Percentiles rank a stretch among this genome's conserved stretches.
phyloP scores from a whole-genome alignment of 768 basidiomycete genomes.

The Calvatia gigantea region DNA sequence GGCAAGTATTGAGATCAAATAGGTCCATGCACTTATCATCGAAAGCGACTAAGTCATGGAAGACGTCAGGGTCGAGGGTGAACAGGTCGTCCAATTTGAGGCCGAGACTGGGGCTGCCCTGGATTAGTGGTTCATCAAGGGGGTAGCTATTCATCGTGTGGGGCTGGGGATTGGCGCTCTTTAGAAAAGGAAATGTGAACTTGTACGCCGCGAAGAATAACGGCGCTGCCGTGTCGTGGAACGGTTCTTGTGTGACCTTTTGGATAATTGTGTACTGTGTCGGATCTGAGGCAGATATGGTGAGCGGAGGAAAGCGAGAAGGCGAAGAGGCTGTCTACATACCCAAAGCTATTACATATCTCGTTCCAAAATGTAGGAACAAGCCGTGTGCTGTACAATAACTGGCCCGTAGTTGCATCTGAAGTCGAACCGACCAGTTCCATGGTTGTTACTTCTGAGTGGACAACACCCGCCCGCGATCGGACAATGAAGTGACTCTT shows the following conservation, averaged over 20 bases:
- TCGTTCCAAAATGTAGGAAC: conserved; percentile 65
- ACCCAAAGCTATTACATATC: conserved; percentile 55
- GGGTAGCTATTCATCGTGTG: conserved; percentile 8
- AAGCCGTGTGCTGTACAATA: conserved; percentile 57
- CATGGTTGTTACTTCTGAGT: conserved; percentile 46
- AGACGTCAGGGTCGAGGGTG: conserved; percentile 11
- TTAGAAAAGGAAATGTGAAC: conserved; percentile 35
- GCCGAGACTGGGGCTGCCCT: neutral
- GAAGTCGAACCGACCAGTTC: conserved; percentile 23
- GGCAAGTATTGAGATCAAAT: conserved; percentile 11
- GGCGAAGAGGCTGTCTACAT: conserved; percentile 17
- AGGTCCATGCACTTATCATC: conserved; percentile 11
- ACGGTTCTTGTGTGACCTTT: conserved; percentile 43
- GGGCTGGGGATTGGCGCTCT: conserved; percentile 6
- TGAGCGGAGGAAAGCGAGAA: conserved; percentile 9
- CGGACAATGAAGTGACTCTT: conserved; percentile 19
- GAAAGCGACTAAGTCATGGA: conserved; percentile 1
- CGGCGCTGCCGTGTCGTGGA: conserved; percentile 19
- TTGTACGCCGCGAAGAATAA: conserved; percentile 60
- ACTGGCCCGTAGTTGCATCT: conserved; percentile 24
- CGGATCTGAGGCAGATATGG: conserved; percentile 43
- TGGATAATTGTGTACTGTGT: conserved; percentile 65
- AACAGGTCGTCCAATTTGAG: conserved; percentile 12
- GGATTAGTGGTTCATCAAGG: conserved; percentile 6
- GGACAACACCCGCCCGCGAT: conserved; percentile 33